Conservation (phyloP, 208 protist genomes). For the Endotrypanum monterogeii region DNA sequence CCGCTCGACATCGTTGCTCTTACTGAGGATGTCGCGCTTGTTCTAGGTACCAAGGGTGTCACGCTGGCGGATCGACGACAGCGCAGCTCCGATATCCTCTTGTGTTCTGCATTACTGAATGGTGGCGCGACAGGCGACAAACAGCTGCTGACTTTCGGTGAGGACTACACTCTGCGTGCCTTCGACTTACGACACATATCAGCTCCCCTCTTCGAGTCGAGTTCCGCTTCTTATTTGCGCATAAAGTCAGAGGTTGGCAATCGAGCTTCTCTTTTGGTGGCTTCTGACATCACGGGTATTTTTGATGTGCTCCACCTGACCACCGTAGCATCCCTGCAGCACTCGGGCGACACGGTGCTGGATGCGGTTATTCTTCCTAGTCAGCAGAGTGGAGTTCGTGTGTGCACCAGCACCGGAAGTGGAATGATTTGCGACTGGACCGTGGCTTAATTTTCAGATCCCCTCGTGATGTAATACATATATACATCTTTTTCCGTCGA, state of each 20-base stretch:
- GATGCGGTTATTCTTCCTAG: slow-evolving; percentile 36
- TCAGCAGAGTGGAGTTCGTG: slow-evolving; percentile 5
- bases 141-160: slow-evolving; percentile 23
- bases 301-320: slow-evolving; percentile 34
- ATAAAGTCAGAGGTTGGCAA: slow-evolving; percentile 12
- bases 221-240: slow-evolving; percentile 18
- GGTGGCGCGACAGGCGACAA: slow-evolving; percentile 12
- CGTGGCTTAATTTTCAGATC: slow-evolving; percentile 10
- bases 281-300: slow-evolving; percentile 29
- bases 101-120: slow-evolving; percentile 4
- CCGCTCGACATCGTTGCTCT: slow-evolving; percentile 26
- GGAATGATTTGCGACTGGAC: slow-evolving; percentile 51
- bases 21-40: slow-evolving; percentile 16
- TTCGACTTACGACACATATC: slow-evolving; percentile 23
- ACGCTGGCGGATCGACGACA: slow-evolving; percentile 17
- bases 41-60: slow-evolving; percentile 14
- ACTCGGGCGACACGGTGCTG: slow-evolving; percentile 39
- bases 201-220: slow-evolving; percentile 9
- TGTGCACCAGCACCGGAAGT: slow-evolving; percentile 35
- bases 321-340: slow-evolving; percentile 30
- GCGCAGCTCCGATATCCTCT: neutral
- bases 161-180: slow-evolving; percentile 26
- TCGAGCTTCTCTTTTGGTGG: slow-evolving; percentile 33
- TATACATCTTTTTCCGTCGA: neutral
- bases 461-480: neutral